These are phyloP conservation scores for Elaeis guineensis DNA, from an alignment of 176 grass and related monocot genomes.

Conservation along the genomic window DNA sequence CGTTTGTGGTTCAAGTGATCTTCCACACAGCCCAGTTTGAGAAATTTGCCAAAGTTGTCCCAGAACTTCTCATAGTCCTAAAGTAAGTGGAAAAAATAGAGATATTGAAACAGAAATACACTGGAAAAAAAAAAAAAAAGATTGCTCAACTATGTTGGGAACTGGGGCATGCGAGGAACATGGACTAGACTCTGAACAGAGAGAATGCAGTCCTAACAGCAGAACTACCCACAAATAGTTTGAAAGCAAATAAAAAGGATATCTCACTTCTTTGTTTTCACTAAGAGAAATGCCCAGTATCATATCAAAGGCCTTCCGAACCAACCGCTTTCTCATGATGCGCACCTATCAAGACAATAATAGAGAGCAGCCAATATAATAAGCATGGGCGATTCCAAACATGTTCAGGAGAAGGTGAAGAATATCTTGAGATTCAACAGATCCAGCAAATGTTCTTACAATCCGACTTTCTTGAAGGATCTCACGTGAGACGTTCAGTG, in stretches of 20 bases:
- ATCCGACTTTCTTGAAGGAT: slow-evolving; percentile 99
- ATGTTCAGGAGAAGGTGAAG: not conserved
- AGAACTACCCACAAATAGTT: no score
- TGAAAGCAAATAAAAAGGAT: not conserved
- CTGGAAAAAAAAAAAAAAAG: not conserved
- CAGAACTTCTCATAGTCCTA: slow-evolving; percentile 71
- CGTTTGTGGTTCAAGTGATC: slow-evolving; percentile 93
- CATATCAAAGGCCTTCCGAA: slow-evolving; percentile 96
- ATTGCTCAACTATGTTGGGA: no score
- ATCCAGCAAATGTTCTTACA: slow-evolving; percentile 38
- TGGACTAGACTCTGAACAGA: no score
- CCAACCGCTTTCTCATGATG: slow-evolving; percentile 95
- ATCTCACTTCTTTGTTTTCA: slow-evolving; percentile 89
- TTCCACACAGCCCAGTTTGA: slow-evolving; percentile 85
- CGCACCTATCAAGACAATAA: slow-evolving; percentile 40
- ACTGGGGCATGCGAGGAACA: no score
- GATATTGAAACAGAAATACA: not conserved
- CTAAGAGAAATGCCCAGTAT: slow-evolving; percentile 90
- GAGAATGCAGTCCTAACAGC: no score
- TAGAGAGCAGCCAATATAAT: no score
- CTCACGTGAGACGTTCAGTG: slow-evolving; percentile 95
- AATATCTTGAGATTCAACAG: not conserved
- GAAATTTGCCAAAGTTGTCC: slow-evolving; percentile 93
- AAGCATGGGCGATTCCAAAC: not conserved
- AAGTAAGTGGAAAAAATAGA: not conserved